Conservation (phyloP, 495 filamentous ascomycete genomes). For the Penicillium dipodomyicola region DNA sequence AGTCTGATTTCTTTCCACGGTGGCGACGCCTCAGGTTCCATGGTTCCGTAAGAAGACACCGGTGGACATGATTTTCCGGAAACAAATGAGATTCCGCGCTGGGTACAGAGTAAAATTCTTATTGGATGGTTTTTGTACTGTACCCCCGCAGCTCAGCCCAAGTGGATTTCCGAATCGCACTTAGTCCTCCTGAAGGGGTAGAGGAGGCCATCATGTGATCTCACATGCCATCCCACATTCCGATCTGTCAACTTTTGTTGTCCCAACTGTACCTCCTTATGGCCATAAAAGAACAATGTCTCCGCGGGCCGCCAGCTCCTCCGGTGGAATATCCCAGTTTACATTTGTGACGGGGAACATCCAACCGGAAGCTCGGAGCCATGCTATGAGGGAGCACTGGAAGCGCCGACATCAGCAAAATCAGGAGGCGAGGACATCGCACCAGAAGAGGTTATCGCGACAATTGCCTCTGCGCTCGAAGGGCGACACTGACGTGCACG, state of each 20-base stretch:
- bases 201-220: no score
- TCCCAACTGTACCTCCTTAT: neutral
- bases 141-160: neutral
- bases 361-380: conserved; percentile 25
- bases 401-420: conserved; percentile 22
- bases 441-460: conserved; percentile 8
- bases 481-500: neutral
- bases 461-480: conserved; percentile 9
- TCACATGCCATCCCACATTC: neutral
- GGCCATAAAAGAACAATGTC: conserved; percentile 11
- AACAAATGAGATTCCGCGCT: neutral
- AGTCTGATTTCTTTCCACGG: neutral
- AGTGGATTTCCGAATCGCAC: neutral
- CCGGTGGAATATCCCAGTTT: neutral
- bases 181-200: neutral
- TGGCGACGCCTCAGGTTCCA: neutral
- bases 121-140: neutral
- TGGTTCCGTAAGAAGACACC: neutral
- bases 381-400: conserved; percentile 33
- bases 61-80: neutral
- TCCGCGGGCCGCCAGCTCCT: conserved; percentile 7
- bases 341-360: neutral
- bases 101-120: neutral
- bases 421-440: conserved; percentile 13
- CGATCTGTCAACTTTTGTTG: conserved; percentile 1